phyloP scores from a whole-genome alignment of 129 eudicot genomes.

The Chrysanthemum makinoi region DNA sequence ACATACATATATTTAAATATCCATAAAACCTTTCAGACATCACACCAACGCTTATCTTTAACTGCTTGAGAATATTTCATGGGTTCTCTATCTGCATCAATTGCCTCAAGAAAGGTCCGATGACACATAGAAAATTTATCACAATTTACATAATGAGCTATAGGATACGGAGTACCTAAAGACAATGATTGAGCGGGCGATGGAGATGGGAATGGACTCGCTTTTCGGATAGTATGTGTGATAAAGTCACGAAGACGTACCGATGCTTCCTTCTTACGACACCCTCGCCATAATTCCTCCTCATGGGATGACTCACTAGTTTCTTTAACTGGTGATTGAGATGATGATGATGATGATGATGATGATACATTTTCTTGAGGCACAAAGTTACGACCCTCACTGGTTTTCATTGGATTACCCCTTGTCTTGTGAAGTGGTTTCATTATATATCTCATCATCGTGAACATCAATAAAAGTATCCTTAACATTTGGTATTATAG shows the following conservation, averaged over 20 bases:
- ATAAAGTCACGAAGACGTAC: background rate
- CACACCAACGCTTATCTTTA: background rate
- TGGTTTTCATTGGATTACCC: background rate
- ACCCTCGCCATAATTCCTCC: background rate
- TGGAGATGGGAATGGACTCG: no score
- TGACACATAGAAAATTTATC: background rate
- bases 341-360: no score
- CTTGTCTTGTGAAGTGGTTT: background rate
- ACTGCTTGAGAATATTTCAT: background rate
- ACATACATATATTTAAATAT: no score
- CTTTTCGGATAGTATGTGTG: background rate
- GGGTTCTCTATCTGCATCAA: background rate
- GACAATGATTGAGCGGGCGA: background rate
- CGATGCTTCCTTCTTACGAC: background rate
- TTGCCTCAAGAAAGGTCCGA: background rate
- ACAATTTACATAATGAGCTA: background rate
- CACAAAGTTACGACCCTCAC: background rate
- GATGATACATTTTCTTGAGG: background rate
- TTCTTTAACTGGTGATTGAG: background rate
- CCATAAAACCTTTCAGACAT: no score
- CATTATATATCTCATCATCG: background rate
- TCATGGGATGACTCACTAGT: background rate
- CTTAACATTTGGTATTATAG: background rate
- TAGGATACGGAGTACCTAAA: constrained; percentile 8
- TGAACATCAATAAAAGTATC: no score